phyloP scores from a whole-genome alignment of 192 early-diverging fungal species.

The Coemansia sp. region DNA sequence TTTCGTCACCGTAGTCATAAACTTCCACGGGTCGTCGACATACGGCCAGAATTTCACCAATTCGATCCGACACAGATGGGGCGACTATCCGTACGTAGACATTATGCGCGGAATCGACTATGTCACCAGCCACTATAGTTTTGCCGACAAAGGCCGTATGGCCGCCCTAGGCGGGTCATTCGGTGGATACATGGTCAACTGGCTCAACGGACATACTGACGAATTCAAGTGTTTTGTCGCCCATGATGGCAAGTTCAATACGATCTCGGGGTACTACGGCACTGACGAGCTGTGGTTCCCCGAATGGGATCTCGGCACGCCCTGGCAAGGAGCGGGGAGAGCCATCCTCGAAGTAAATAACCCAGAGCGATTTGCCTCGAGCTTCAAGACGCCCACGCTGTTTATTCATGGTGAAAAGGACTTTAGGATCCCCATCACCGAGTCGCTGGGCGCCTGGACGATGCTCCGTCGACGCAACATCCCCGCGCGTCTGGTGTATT shows the following conservation, averaged over 20 bases:
- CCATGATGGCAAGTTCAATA: constrained; percentile 76
- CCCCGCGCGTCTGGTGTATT: constrained; percentile 67
- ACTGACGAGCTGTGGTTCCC: constrained; percentile 80
- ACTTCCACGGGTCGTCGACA: constrained; percentile 77
- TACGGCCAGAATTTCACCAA: constrained; percentile 73
- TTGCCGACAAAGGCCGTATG: constrained; percentile 62
- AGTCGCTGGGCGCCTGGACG: constrained; percentile 73
- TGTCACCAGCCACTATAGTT: constrained; percentile 56
- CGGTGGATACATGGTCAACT: constrained; percentile 86
- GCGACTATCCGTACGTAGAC: constrained; percentile 70
- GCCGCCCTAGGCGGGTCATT: constrained; percentile 74
- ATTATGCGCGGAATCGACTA: constrained; percentile 72
- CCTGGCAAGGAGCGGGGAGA: constrained; percentile 57
- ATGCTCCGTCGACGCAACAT: constrained; percentile 71
- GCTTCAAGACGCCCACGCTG: constrained; percentile 75
- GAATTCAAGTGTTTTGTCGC: constrained; percentile 71
- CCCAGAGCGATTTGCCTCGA: constrained; percentile 65
- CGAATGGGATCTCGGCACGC: constrained; percentile 73
- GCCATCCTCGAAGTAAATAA: constrained; percentile 64
- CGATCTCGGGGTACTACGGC: constrained; percentile 58
- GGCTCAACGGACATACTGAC: constrained; percentile 81
- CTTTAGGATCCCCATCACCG: constrained; percentile 64
- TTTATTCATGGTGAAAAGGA: constrained; percentile 73
- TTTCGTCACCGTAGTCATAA: constrained; percentile 69
- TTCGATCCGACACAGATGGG: constrained; percentile 72